Evolutionary conservation across 768 basidiomycete genomes (phyloP), one percentile per base, ranked within the genome.

Genomic region (Hericium coralloides): DNA sequence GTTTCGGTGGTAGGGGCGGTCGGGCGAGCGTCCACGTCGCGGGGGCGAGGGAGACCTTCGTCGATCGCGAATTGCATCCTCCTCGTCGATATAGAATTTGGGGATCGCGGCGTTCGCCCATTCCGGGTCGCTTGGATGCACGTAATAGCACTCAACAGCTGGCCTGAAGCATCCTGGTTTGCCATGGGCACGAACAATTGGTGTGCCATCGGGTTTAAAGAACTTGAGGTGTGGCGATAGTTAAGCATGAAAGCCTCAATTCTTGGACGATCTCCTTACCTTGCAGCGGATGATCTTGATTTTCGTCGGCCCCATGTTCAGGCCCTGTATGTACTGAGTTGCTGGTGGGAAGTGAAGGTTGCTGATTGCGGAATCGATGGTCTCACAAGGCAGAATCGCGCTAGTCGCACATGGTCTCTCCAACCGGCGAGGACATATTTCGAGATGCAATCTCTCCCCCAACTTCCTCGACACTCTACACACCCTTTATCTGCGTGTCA

Each of bases 111-210:
- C 15, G 49, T 20, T 36, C 9, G 4, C 14, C 61, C 61, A 62
- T 53, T 61, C 56, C 9, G 49, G 49, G 15, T 63, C 61, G 22
- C 49, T 48, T 15, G 62, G 62, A 45, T 63, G 62, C 15, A 59
- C 37, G 52, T 57, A 63, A 20, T 59, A n/a, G 15, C 62, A 63
- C 6, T 14, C 6, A 0, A 18, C 6, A 31, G 31, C 31, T 31
- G 31, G 2, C 8, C 31, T 31, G 31, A 31, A 31, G 31, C 62
- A 63, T 17, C 62, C 62, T 36, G 36, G 25, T 52, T 31, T 31
- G 7, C 52, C 23, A 38, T 43, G 22, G 37, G 23, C 12, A n/a
- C 20, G 6, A 12, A 0, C 25, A 52, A 12, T 31, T 2, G 23
- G n/a, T 20, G 43, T 45, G 8, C 43, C 43, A 45, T 45, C 43